Evolutionary conservation across 805 yeast species (phyloP).

Genomic region (Lachancea nothofagi): DNA sequence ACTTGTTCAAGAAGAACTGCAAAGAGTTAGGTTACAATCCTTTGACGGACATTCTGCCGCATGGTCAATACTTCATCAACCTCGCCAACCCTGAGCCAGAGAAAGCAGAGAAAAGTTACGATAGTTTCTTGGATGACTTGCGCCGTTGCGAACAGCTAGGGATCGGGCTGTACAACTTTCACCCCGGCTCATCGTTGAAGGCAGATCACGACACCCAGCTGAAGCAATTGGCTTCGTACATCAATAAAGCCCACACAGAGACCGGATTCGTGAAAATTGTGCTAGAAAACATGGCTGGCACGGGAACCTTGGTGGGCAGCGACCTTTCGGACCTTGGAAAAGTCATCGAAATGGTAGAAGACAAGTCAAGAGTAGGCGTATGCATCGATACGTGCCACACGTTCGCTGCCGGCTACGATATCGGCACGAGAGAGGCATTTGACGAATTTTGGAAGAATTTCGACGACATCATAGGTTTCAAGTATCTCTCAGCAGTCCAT

Average conservation of each 20-base stretch:
- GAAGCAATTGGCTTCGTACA: conserved; percentile 63
- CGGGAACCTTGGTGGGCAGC: conserved; percentile 85
- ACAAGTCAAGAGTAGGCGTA: conserved; percentile 85
- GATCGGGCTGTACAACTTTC: conserved; percentile 85
- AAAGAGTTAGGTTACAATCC: conserved; percentile 62
- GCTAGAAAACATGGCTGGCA: conserved; percentile 97
- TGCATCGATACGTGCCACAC: conserved; percentile 96
- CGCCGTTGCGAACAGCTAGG: conserved; percentile 78
- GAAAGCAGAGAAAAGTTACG: conserved; percentile 70
- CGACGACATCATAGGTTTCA: conserved; percentile 66
- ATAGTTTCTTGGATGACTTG: conserved; percentile 79
- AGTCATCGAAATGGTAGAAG: conserved; percentile 73
- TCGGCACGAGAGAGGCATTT: conserved; percentile 54
- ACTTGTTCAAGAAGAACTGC: conserved; percentile 60
- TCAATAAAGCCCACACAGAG: conserved; percentile 68
- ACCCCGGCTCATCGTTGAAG: conserved; percentile 83
- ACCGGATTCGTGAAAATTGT: conserved; percentile 82
- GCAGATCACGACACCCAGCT: conserved; percentile 65
- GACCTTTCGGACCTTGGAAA: conserved; percentile 65
- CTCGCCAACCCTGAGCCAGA: conserved; percentile 84
- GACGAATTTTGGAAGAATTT: conserved; percentile 68
- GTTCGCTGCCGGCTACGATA: conserved; percentile 93
- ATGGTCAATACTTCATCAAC: conserved; percentile 91
- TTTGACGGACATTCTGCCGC: conserved; percentile 78
- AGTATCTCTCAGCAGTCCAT: conserved; percentile 77